Evolutionary conservation across 139 green algal species (phyloP), one percentile per base, ranked within the genome.

Genomic region (Tetraselmis striata): DNA sequence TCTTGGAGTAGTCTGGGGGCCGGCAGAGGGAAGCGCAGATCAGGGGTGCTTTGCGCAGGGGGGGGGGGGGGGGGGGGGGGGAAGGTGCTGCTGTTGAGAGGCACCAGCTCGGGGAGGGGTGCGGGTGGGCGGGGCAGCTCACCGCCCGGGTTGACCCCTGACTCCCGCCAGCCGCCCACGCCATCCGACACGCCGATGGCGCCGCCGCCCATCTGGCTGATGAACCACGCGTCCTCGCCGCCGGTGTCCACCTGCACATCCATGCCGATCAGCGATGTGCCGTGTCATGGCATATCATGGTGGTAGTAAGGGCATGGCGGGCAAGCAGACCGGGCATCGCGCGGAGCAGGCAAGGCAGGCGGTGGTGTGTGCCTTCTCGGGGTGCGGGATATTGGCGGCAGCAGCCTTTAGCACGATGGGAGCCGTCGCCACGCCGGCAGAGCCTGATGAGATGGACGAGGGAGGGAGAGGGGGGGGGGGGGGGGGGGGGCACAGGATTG

Each of bases 151-250:
- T 98, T 95, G 28, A 98, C 87, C n/a, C 94, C 94, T 18, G 82
- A 87, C 31, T 97, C 90, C 2, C 87, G 85, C 93, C 94, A 98
- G 0, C 95, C 95, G 25, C 95, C 94, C n/a, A 98, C 95, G 5
- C 95, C 94, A 85, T 98, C 95, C 27, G 95, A 93, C 23, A 98
- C 93, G 2, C 95, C 95, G 18, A 95, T 83, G 0, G 90, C 87
- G 18, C 86, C 86, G 0, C 87, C 88, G 18, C 90, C 88, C 1
- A 82, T 28, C 2, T 89, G 75, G 77, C 86, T 93, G 31, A 95
- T 83, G 80, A 98, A 98, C 81, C 91, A 91, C 1, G 94, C 92
- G 81, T 98, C 95, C 79, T 98, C 95, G 0, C 95, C 95, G 2
- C 94, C 94, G 78, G 93, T 94, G 1, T 87, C 83, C 0, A 86